These are phyloP conservation scores for Tylopilus sp. DNA, from an alignment of 1,284 basidiomycete species.

Conservation along the genomic window DNA sequence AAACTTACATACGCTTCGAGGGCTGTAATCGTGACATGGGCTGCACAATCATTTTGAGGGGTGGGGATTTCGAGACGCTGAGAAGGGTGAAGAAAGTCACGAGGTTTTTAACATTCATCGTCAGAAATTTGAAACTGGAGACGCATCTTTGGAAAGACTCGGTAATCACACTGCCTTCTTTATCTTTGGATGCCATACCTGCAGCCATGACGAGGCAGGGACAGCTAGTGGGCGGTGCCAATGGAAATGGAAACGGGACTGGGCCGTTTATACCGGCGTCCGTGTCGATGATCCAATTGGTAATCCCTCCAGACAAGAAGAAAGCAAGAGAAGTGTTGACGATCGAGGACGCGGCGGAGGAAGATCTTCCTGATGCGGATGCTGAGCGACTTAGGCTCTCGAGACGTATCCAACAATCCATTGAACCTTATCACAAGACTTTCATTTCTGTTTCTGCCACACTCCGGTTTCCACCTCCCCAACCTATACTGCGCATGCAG, in stretches of 20 bases:
- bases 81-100: conserved; percentile 89
- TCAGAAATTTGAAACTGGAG: conserved; percentile 90
- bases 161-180: conserved; percentile 73
- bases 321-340: conserved; percentile 13
- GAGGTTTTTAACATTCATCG: conserved; percentile 87
- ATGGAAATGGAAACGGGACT: conserved; percentile 15
- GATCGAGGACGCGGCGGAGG: conserved; percentile 35
- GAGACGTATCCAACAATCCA: conserved; percentile 68
- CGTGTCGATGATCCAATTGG: conserved; percentile 30
- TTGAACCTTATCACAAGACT: conserved; percentile 79
- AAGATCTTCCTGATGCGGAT: conserved; percentile 64
- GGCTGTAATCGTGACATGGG: conserved; percentile 91
- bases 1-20: conserved; percentile 97
- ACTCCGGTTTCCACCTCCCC: conserved; percentile 85
- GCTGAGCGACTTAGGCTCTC: conserved; percentile 66
- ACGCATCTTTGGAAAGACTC: conserved; percentile 94
- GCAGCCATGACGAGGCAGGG: conserved; percentile 27
- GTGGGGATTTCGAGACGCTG: conserved; percentile 79
- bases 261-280: conserved; percentile 28
- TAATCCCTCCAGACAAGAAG: conserved; percentile 26
- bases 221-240: conserved; percentile 10
- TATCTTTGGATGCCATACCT: conserved; percentile 64
- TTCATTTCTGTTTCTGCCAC: conserved; percentile 91
- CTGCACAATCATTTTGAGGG: conserved; percentile 90
- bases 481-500: conserved; percentile 83